phyloP scores from a whole-genome alignment of 78 protist species.

The Dictyostelium discoideum region dicty_2.7 NC_007089.4:2983501-2984000 shows the following conservation, averaged over 20 bases:
- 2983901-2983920: slow-evolving; percentile 95
- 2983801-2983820: slow-evolving; percentile 86
- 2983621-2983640: slow-evolving; percentile 67
- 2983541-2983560: slow-evolving; percentile 95
- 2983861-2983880: slow-evolving; percentile 77
- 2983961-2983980: slow-evolving; percentile 98
- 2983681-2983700: slow-evolving; percentile 17
- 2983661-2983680: slow-evolving; percentile 41
- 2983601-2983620: slow-evolving; percentile 58
- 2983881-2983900: slow-evolving; percentile 43
- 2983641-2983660: slow-evolving; percentile 79
- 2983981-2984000: slow-evolving; percentile 81
- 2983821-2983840: slow-evolving; percentile 61
- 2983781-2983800: slow-evolving; percentile 81
- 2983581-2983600: slow-evolving; percentile 34
- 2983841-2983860: slow-evolving; percentile 54
- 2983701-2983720: neutral
- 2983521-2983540: slow-evolving; percentile 43
- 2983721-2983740: neutral
- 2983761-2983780: too few relatives aligned
- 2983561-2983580: slow-evolving; percentile 93
- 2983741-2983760: neutral
- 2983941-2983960: slow-evolving; percentile 91
- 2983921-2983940: slow-evolving; percentile 96
- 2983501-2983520: slow-evolving; percentile 51